phyloP scores from a whole-genome alignment of 805 yeast genomes.

The Candida loeiensis region DNA sequence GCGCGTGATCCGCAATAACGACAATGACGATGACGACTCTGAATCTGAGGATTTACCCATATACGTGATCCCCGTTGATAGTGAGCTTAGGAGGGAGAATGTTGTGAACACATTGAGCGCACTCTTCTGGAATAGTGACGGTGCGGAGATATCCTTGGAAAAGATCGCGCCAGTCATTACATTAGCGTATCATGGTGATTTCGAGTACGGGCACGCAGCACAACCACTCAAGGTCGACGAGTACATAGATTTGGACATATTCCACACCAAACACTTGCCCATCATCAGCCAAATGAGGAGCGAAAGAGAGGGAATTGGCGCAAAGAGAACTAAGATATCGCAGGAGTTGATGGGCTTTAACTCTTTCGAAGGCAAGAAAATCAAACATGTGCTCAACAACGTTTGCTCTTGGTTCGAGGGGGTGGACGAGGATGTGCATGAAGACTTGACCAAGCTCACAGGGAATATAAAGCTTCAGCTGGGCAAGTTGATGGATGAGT shows the following conservation, averaged over 20 bases:
- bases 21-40: slow-evolving; percentile 12
- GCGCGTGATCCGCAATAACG: background rate
- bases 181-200: slow-evolving; percentile 27
- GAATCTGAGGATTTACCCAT: slow-evolving; percentile 4
- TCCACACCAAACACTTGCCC: slow-evolving; percentile 20
- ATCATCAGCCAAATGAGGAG: slow-evolving; percentile 20
- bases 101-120: slow-evolving; percentile 33
- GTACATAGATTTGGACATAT: slow-evolving; percentile 34
- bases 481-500: slow-evolving; percentile 15
- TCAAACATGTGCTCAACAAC: slow-evolving; percentile 24
- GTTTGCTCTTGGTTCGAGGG: slow-evolving; percentile 18
- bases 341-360: slow-evolving; percentile 29
- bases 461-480: slow-evolving; percentile 18
- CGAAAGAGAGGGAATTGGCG: slow-evolving; percentile 13
- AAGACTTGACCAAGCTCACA: slow-evolving; percentile 17
- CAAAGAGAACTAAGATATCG: slow-evolving; percentile 19
- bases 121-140: slow-evolving; percentile 36
- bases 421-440: slow-evolving; percentile 12
- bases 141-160: slow-evolving; percentile 27
- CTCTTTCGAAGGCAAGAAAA: slow-evolving; percentile 39
- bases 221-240: slow-evolving; percentile 27
- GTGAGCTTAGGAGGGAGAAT: slow-evolving; percentile 25
- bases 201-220: slow-evolving; percentile 11
- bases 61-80: slow-evolving; percentile 31
- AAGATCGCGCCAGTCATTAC: slow-evolving; percentile 31